Percentiles rank a stretch among this genome's conserved stretches.
Evolutionary conservation across 140 eudicot genomes (phyloP).

Genomic region (Flaveria floridana): DNA sequence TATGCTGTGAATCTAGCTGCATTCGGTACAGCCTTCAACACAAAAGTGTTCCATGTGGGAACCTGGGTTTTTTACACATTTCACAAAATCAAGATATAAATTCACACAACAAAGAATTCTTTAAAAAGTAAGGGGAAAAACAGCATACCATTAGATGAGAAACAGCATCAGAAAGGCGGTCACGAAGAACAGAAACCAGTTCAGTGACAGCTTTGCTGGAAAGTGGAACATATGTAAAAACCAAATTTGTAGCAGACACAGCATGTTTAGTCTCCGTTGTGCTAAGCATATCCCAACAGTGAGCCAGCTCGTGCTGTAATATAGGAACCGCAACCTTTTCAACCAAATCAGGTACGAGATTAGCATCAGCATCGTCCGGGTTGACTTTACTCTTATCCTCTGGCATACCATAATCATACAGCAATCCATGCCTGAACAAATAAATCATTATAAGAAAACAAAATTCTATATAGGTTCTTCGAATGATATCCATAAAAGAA

Average conservation of each 20-base stretch:
- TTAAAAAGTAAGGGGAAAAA: not conserved
- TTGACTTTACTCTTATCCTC: slow-evolving; percentile 53
- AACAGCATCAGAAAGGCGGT: slow-evolving; percentile 77
- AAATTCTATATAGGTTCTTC: not conserved
- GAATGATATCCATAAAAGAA: not conserved
- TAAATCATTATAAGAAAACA: not conserved
- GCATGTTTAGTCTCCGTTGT: slow-evolving; percentile 75
- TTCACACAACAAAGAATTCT: not conserved
- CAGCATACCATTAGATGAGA: slow-evolving; percentile 59
- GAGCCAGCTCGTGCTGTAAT: slow-evolving; percentile 63
- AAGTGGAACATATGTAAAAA: slow-evolving; percentile 62
- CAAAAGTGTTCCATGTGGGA: slow-evolving; percentile 78
- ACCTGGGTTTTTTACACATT: slow-evolving; percentile 44
- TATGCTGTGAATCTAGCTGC: slow-evolving; percentile 83
- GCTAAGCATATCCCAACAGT: slow-evolving; percentile 89
- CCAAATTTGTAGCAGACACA: slow-evolving; percentile 67
- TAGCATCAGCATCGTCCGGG: slow-evolving; percentile 63
- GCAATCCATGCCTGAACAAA: slow-evolving; percentile 70
- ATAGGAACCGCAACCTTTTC: slow-evolving; percentile 87
- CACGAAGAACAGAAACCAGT: slow-evolving; percentile 56
- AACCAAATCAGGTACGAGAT: slow-evolving; percentile 80
- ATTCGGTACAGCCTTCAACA: slow-evolving; percentile 82
- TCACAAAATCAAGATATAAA: slow-evolving; percentile 17
- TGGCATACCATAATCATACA: slow-evolving; percentile 66
- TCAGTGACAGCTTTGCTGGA: slow-evolving; percentile 69